phyloP scores from a whole-genome alignment of 73 alveolate genomes.

The Paramecium caudatum region DNA sequence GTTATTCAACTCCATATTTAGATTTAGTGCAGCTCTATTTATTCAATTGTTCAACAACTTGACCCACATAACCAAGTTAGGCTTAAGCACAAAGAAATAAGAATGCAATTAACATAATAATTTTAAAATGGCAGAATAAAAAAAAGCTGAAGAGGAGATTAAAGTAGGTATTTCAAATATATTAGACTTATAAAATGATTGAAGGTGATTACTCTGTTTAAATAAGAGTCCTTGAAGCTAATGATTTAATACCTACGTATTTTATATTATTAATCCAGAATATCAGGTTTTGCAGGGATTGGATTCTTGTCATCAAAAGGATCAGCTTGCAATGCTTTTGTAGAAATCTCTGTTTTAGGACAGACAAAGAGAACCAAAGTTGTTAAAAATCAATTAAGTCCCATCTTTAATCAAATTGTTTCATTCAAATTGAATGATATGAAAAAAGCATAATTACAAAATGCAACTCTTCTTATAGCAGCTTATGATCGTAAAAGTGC shows the following conservation, averaged over 20 bases:
- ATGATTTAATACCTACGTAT: slow-evolving; percentile 76
- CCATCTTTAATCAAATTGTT: slow-evolving; percentile 53
- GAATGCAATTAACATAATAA: too few relatives aligned
- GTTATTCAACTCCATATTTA: slow-evolving; percentile 2
- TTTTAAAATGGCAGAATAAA: slow-evolving; percentile 36
- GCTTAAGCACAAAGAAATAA: too few relatives aligned
- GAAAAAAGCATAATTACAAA: slow-evolving; percentile 59
- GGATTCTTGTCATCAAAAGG: background rate
- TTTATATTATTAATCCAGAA: slow-evolving; percentile 23
- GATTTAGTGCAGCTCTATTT: too few relatives aligned
- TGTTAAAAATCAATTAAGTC: slow-evolving; percentile 66
- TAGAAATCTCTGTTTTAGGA: slow-evolving; percentile 23
- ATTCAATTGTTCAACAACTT: too few relatives aligned
- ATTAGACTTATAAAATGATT: slow-evolving; percentile 67
- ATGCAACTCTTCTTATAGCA: slow-evolving; percentile 46
- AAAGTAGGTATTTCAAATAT: slow-evolving; percentile 49
- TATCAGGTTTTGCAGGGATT: slow-evolving; percentile 21
- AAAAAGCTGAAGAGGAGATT: slow-evolving; percentile 67
- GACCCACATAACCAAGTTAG: too few relatives aligned
- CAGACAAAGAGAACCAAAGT: slow-evolving; percentile 67
- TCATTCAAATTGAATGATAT: slow-evolving; percentile 74
- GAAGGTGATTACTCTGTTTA: slow-evolving; percentile 72
- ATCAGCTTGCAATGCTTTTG: slow-evolving; percentile 69
- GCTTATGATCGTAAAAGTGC: slow-evolving; percentile 69
- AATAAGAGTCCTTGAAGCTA: slow-evolving; percentile 74